phyloP scores from a whole-genome alignment of 1,284 basidiomycete genomes.

The Pulveroboletus ridleyi region DNA sequence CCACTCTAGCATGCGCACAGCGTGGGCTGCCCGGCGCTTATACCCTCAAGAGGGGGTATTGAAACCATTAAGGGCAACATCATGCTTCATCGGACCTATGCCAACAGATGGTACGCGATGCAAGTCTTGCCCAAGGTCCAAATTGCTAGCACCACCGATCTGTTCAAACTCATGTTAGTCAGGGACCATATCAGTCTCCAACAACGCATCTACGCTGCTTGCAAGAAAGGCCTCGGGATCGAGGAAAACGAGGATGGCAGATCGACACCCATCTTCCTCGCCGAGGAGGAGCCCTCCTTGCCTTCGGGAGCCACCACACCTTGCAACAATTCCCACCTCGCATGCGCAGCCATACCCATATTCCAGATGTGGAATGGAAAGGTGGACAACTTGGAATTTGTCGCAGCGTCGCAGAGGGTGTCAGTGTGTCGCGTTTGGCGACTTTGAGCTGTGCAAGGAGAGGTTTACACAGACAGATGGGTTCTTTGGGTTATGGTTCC shows the following conservation, averaged over 20 bases:
- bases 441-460: constrained; percentile 87
- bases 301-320: constrained; percentile 16
- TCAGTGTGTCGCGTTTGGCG: constrained; percentile 93
- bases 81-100: constrained; percentile 94
- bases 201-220: constrained; percentile 78
- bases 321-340: constrained; percentile 88
- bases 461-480: constrained; percentile 83
- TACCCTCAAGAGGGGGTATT: constrained; percentile 99
- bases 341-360: constrained; percentile 94
- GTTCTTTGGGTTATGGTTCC: constrained; percentile 92
- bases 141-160: constrained; percentile 86
- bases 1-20: constrained; percentile 89
- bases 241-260: constrained; percentile 40
- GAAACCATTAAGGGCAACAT: constrained; percentile 99
- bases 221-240: constrained; percentile 81
- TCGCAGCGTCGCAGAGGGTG: constrained; percentile 97
- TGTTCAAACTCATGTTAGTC: constrained; percentile 98
- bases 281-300: constrained; percentile 74
- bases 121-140: constrained; percentile 92
- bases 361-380: constrained; percentile 98
- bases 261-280: constrained; percentile 79
- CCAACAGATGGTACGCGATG: constrained; percentile 99
- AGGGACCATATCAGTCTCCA: constrained; percentile 73
- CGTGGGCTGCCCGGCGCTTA: constrained; percentile 80
- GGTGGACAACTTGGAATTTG: constrained; percentile 96